Conservation (phyloP, 176 grass and related monocot species). For the Lolium multiflorum region DNA sequence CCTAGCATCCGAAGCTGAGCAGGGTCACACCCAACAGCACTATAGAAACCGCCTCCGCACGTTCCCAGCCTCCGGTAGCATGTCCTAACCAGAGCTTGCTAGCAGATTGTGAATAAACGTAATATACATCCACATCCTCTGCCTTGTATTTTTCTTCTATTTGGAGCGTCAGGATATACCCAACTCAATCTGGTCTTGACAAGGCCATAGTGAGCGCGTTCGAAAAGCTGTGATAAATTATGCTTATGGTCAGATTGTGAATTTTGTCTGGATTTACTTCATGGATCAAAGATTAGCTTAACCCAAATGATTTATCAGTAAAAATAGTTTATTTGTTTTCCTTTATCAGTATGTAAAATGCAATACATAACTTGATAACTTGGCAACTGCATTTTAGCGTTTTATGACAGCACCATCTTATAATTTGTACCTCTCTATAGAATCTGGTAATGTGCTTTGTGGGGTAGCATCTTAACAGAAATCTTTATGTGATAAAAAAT, state of each 20-base stretch:
- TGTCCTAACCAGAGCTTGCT: no score
- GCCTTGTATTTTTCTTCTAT: background rate
- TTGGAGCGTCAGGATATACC: background rate
- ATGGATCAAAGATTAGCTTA: slow-evolving; percentile 9
- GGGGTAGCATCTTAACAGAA: slow-evolving; percentile 43
- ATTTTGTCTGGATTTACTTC: slow-evolving; percentile 5
- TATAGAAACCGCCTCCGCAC: no score
- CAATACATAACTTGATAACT: slow-evolving; percentile 15
- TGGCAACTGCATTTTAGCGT: background rate
- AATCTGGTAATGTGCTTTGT: slow-evolving; percentile 26
- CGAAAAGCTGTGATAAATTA: background rate
- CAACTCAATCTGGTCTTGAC: background rate
- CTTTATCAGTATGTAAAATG: background rate
- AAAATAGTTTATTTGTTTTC: background rate
- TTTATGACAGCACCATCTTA: background rate
- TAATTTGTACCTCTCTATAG: background rate
- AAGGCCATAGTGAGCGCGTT: background rate
- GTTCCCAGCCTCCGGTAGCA: no score
- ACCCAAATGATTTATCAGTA: slow-evolving; percentile 1
- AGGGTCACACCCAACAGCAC: no score
- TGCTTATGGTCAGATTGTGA: background rate
- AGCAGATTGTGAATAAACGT: no score
- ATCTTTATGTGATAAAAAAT: slow-evolving; percentile 44
- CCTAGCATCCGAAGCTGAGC: no score
- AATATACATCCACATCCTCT: background rate